phyloP scores from a whole-genome alignment of 345 rosid species.

The Nephelium lappaceum region DNA sequence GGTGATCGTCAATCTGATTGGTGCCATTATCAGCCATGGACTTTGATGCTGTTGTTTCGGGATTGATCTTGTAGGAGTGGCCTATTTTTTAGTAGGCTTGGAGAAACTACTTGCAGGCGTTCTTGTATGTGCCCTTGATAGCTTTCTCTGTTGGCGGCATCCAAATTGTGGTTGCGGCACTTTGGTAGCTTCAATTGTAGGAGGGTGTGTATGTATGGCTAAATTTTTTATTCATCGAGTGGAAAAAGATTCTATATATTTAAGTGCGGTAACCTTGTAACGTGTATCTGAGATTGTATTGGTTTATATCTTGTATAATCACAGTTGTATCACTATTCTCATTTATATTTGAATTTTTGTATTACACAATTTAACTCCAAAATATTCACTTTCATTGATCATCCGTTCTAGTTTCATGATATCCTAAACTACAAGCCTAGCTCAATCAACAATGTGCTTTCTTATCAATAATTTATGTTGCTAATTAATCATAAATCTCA shows the following conservation, averaged over 20 bases:
- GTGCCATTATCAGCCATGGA: slow-evolving; percentile 2
- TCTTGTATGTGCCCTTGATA: neutral
- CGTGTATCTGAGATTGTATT: slow-evolving; percentile 11
- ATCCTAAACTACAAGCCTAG: neutral
- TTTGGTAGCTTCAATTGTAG: neutral
- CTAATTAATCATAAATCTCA: neutral
- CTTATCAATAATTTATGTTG: too few relatives aligned
- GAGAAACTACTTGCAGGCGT: slow-evolving; percentile 9
- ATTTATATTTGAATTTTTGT: slow-evolving; percentile 1
- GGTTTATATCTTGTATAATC: slow-evolving; percentile 21
- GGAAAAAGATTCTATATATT: neutral
- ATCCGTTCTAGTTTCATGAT: neutral
- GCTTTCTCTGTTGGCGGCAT: neutral
- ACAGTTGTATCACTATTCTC: neutral
- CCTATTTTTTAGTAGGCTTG: neutral
- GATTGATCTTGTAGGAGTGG: slow-evolving; percentile 14
- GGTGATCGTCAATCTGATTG: slow-evolving; percentile 11
- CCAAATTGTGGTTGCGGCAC: neutral
- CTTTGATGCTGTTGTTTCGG: neutral
- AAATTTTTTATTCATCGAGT: too few relatives aligned
- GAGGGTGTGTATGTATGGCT: slow-evolving; percentile 2
- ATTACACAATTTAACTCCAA: neutral
- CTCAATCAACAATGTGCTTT: neutral
- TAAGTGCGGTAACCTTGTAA: neutral
- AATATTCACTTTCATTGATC: neutral